Evolutionary conservation across 1,284 basidiomycete species (phyloP).

Genomic region (Erythrobasidium hasegawianum): DNA sequence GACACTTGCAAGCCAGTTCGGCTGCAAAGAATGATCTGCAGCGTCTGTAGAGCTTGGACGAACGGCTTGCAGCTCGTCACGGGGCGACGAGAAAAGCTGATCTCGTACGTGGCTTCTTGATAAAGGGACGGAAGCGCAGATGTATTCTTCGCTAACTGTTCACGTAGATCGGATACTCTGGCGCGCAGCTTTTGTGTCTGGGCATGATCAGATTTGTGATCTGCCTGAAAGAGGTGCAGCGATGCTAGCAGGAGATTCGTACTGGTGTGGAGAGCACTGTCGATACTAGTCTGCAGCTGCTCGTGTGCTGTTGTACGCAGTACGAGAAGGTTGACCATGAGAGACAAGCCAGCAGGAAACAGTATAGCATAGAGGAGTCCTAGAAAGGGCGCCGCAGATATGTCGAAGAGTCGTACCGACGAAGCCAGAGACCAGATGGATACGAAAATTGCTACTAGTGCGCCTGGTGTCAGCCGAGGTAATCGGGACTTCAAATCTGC

Average conservation of each 20-base stretch:
- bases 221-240: slow-evolving; percentile 22
- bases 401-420: not conserved
- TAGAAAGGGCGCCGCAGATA: slow-evolving; percentile 19
- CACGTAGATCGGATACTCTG: slow-evolving; percentile 2
- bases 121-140: slow-evolving; percentile 7
- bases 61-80: slow-evolving; percentile 16
- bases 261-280: not conserved
- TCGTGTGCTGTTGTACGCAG: slow-evolving; percentile 14
- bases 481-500: slow-evolving; percentile 17
- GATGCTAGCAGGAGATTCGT: slow-evolving; percentile 24
- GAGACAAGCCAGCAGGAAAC: slow-evolving; percentile 26
- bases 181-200: no score
- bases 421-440: slow-evolving; percentile 14
- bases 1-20: slow-evolving; percentile 19
- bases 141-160: not conserved
- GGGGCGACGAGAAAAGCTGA: slow-evolving; percentile 11
- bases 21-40: slow-evolving; percentile 7
- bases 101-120: slow-evolving; percentile 24
- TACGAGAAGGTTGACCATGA: slow-evolving; percentile 5
- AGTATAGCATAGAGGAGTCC: slow-evolving; percentile 25
- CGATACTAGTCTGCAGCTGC: slow-evolving; percentile 1
- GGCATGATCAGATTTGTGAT: not conserved
- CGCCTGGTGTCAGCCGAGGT: slow-evolving; percentile 8
- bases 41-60: slow-evolving; percentile 1
- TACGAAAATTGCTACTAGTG: slow-evolving; percentile 15